Percentiles rank a stretch among this genome's conserved stretches.
phyloP scores from a whole-genome alignment of 768 basidiomycete genomes.

The Pisolithus orientalis region DNA sequence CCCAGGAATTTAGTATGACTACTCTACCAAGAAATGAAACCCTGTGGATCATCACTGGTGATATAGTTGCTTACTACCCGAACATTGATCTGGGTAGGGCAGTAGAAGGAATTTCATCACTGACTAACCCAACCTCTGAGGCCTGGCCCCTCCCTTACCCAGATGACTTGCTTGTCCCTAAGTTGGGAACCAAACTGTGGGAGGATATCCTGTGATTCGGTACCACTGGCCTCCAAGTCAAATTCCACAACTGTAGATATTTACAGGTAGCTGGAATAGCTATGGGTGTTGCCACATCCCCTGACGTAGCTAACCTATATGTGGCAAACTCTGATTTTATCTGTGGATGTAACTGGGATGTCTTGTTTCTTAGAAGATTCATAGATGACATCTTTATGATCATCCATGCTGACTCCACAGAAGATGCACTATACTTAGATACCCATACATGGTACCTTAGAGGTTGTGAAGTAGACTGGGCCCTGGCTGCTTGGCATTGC shows the following conservation, averaged over 20 bases:
- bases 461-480: conserved; percentile 3
- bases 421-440: background rate
- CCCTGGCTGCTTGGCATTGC: background rate
- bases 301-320: conserved; percentile 12
- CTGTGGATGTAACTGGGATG: background rate
- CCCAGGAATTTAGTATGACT: background rate
- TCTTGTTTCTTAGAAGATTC: conserved; percentile 8
- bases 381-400: conserved; percentile 9
- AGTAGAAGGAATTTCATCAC: background rate
- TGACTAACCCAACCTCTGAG: no score
- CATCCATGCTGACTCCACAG: no score
- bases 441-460: background rate
- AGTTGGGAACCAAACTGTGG: background rate
- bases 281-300: conserved; percentile 11
- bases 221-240: background rate
- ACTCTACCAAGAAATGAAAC: background rate
- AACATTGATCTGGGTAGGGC: background rate
- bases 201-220: no score
- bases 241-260: conserved; percentile 2
- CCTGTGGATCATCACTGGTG: conserved; percentile 2
- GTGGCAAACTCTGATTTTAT: conserved; percentile 2
- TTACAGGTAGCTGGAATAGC: conserved; percentile 8
- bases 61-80: no score
- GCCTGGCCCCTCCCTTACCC: background rate
- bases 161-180: background rate